phyloP scores from a whole-genome alignment of 2,329 filamentous ascomycete species.

The Drechmeria coniospora region DNA sequence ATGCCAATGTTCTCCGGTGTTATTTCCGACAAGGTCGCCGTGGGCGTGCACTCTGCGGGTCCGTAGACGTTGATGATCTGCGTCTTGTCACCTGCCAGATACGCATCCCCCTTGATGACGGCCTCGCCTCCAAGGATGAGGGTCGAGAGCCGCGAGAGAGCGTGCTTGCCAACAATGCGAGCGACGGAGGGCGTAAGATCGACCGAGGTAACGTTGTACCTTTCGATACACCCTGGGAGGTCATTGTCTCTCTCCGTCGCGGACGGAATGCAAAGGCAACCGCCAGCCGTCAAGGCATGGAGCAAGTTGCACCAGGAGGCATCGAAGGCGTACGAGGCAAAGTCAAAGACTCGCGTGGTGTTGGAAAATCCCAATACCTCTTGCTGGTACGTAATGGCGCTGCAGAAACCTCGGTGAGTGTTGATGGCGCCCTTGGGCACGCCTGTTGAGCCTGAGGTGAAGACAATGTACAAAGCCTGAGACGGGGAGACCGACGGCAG shows the following conservation, averaged over 20 bases:
- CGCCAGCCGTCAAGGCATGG: slow-evolving; percentile 6
- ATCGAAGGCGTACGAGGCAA: slow-evolving; percentile 10
- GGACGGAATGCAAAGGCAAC: slow-evolving; percentile 8
- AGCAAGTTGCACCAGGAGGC: slow-evolving; percentile 8
- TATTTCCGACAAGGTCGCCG: slow-evolving; percentile 1
- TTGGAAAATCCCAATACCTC: slow-evolving; percentile 6
- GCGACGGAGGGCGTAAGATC: slow-evolving; percentile 8
- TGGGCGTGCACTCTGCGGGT: slow-evolving; percentile 8
- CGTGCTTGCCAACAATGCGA: slow-evolving; percentile 3
- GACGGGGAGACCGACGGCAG: slow-evolving; percentile 2
- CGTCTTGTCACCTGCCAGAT: slow-evolving; percentile 4
- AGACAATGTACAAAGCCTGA: slow-evolving; percentile 7
- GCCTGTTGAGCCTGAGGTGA: slow-evolving; percentile 8
- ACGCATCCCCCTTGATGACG: slow-evolving; percentile 2
- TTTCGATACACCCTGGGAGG: slow-evolving; percentile 4
- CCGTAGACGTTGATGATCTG: slow-evolving; percentile 10
- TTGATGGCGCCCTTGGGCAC: slow-evolving; percentile 11
- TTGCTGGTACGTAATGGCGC: slow-evolving; percentile 6
- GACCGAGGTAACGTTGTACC: slow-evolving; percentile 3
- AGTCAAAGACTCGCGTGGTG: slow-evolving; percentile 9
- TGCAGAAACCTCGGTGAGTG: slow-evolving; percentile 6
- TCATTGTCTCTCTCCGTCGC: slow-evolving; percentile 3
- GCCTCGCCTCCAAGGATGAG: slow-evolving; percentile 8
- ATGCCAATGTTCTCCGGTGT: slow-evolving; percentile 1
- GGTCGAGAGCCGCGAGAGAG: slow-evolving; percentile 4